phyloP scores from a whole-genome alignment of 495 filamentous ascomycete species.

The Amorphotheca resinae region DNA sequence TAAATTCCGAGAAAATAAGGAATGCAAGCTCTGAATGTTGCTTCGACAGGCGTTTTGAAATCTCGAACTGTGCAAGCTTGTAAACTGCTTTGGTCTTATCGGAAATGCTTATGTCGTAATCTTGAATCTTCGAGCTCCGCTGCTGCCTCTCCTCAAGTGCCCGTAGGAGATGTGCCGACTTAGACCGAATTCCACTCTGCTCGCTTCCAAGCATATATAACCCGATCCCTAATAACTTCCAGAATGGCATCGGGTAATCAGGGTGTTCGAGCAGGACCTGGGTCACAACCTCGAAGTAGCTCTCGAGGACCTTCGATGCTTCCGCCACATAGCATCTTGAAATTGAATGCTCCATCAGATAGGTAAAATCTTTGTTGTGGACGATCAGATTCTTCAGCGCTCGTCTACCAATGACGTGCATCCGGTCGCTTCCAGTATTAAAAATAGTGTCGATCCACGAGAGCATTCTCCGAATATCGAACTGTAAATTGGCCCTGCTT shows the following conservation, averaged over 20 bases:
- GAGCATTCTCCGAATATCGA: slow-evolving; percentile 85
- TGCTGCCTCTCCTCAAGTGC: slow-evolving; percentile 74
- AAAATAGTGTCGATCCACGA: slow-evolving; percentile 94
- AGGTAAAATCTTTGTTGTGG: slow-evolving; percentile 76
- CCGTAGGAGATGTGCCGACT: slow-evolving; percentile 73
- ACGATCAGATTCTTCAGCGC: slow-evolving; percentile 84
- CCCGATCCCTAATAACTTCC: slow-evolving; percentile 77
- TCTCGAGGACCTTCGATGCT: slow-evolving; percentile 72
- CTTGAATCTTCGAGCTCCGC: slow-evolving; percentile 80
- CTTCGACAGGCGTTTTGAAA: slow-evolving; percentile 78
- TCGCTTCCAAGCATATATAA: slow-evolving; percentile 86
- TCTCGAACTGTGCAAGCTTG: slow-evolving; percentile 93
- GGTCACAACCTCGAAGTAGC: slow-evolving; percentile 88
- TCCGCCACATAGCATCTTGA: slow-evolving; percentile 73
- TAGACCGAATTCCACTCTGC: slow-evolving; percentile 73
- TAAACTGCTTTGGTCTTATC: slow-evolving; percentile 98
- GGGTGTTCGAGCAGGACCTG: slow-evolving; percentile 70
- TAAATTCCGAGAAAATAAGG: slow-evolving; percentile 89
- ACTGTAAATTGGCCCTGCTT: slow-evolving; percentile 68
- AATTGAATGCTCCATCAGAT: slow-evolving; percentile 75
- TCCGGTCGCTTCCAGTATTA: slow-evolving; percentile 73
- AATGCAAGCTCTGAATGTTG: slow-evolving; percentile 83
- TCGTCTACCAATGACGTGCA: slow-evolving; percentile 79
- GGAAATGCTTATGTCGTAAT: slow-evolving; percentile 95
- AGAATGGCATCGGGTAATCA: slow-evolving; percentile 74